These are phyloP conservation scores for Zoysia pacifica DNA, from an alignment of 176 grass and related monocot genomes.

Conservation along the genomic window DNA sequence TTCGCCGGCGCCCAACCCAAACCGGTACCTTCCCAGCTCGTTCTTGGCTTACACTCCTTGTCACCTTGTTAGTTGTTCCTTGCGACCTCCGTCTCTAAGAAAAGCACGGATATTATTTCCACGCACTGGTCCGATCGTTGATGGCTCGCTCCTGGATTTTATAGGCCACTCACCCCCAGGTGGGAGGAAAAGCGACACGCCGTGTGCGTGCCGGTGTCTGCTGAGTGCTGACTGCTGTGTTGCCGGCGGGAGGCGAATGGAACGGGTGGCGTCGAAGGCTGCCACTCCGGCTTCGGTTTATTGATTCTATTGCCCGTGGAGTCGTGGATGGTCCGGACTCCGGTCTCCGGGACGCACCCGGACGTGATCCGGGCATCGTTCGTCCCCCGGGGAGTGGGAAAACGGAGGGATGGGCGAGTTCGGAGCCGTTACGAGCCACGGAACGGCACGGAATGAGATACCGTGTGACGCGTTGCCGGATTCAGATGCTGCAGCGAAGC, in stretches of 20 bases:
- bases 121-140: neutral
- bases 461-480: neutral
- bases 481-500: neutral
- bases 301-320: neutral
- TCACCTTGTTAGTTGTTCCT: neutral
- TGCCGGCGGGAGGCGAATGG: neutral
- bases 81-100: neutral
- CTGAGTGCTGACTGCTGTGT: too few relatives aligned
- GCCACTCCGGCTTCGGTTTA: neutral
- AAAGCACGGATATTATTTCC: neutral
- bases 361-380: neutral
- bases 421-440: neutral
- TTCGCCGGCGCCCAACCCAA: neutral
- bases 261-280: slow-evolving; percentile 8
- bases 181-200: neutral
- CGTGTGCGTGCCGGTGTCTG: too few relatives aligned
- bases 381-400: neutral
- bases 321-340: too few relatives aligned
- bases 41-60: too few relatives aligned
- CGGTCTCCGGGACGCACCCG: neutral
- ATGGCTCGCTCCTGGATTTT: neutral
- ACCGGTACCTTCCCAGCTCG: neutral
- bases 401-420: neutral
- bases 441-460: neutral
- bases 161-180: slow-evolving; percentile 13